These are phyloP conservation scores for Penicillium silybi DNA, from an alignment of 495 filamentous ascomycete species.

Conservation along the genomic window DNA sequence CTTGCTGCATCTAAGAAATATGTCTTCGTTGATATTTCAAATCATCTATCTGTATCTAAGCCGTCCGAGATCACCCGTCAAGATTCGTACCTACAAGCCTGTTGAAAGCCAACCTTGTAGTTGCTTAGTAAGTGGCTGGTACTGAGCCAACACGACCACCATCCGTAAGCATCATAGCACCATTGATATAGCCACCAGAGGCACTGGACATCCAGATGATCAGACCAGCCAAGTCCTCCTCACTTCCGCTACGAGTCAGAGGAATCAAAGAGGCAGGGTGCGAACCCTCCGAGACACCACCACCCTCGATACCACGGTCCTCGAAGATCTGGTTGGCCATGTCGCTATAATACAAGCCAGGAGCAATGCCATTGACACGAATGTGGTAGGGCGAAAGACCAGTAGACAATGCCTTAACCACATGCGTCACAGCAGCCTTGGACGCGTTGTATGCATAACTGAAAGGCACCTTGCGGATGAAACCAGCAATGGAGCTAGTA, in stretches of 20 bases:
- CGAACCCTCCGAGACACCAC: slow-evolving; percentile 36
- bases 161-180: slow-evolving; percentile 53
- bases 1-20: neutral
- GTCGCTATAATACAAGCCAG: slow-evolving; percentile 62
- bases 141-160: slow-evolving; percentile 52
- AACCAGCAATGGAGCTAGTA: slow-evolving; percentile 58
- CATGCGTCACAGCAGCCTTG: slow-evolving; percentile 61
- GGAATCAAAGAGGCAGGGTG: slow-evolving; percentile 48
- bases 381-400: slow-evolving; percentile 55
- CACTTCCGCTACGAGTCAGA: slow-evolving; percentile 45
- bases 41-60: slow-evolving; percentile 1
- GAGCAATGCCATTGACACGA: slow-evolving; percentile 60
- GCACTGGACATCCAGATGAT: slow-evolving; percentile 61
- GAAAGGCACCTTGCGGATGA: slow-evolving; percentile 51
- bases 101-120: neutral
- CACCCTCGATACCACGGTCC: slow-evolving; percentile 11
- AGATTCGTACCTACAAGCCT: neutral
- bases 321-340: slow-evolving; percentile 46
- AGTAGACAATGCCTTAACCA: slow-evolving; percentile 59
- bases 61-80: neutral
- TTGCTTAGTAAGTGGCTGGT: slow-evolving; percentile 44
- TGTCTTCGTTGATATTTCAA: neutral
- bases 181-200: slow-evolving; percentile 59
- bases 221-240: slow-evolving; percentile 61
- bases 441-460: slow-evolving; percentile 60